Conservation (phyloP, 441 rosid species). For the Eutrema salsugineum region DNA sequence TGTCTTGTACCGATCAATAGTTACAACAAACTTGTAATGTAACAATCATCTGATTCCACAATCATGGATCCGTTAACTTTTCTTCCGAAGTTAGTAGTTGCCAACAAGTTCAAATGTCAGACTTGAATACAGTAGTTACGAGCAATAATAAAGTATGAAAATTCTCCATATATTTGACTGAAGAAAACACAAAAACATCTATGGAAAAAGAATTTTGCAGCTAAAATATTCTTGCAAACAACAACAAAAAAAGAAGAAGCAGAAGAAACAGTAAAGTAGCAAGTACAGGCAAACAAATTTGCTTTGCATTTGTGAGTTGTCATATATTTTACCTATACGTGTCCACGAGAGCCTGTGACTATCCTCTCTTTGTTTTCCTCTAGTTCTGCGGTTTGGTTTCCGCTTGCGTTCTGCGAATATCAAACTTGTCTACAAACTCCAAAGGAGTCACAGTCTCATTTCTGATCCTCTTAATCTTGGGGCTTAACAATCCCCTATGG, state of each 20-base stretch:
- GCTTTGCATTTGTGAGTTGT: constrained; percentile 32
- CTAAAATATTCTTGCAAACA: constrained; percentile 30
- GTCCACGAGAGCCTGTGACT: constrained; percentile 3
- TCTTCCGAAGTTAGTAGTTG: background rate
- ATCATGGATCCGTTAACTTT: background rate
- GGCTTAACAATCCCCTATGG: constrained; percentile 83
- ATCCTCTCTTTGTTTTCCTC: constrained; percentile 13
- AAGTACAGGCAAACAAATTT: constrained; percentile 35
- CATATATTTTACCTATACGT: constrained; percentile 29
- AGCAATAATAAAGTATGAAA: constrained; percentile 19
- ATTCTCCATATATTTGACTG: constrained; percentile 34
- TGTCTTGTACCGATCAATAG: background rate
- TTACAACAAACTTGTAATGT: background rate
- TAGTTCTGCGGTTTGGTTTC: constrained; percentile 27
- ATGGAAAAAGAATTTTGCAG: constrained; percentile 19
- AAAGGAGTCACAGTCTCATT: constrained; percentile 81
- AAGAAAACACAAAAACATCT: constrained; percentile 26
- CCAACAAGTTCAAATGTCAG: constrained; percentile 6
- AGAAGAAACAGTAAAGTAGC: constrained; percentile 22
- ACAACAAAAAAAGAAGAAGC: background rate
- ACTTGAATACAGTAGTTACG: background rate
- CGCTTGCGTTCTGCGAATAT: constrained; percentile 60
- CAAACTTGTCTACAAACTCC: constrained; percentile 78
- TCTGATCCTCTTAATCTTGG: constrained; percentile 87
- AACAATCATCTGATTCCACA: background rate